Percentiles rank a stretch among this genome's conserved stretches.
These are phyloP conservation scores for Entomortierella beljakovae DNA, from an alignment of 192 early-diverging fungal genomes.

Conservation along the genomic window DNA sequence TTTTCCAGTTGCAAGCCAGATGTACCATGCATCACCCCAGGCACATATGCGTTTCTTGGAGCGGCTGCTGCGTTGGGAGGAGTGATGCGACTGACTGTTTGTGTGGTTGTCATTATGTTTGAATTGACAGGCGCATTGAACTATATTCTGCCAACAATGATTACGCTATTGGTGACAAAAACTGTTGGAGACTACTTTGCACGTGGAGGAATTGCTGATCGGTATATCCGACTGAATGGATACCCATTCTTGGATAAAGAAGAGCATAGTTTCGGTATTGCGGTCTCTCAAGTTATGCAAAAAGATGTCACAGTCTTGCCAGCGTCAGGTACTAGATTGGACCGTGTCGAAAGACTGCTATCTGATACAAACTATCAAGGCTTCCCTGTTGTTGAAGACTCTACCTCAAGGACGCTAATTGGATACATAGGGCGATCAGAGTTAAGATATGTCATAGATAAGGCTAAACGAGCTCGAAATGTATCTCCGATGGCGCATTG, in stretches of 20 bases:
- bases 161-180: constrained; percentile 82
- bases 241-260: constrained; percentile 83
- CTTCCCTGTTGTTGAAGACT: constrained; percentile 81
- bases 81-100: constrained; percentile 65
- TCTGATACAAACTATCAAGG: constrained; percentile 68
- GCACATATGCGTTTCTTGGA: constrained; percentile 95
- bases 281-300: constrained; percentile 69
- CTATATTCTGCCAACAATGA: constrained; percentile 85
- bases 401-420: constrained; percentile 66
- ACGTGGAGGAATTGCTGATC: constrained; percentile 82
- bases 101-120: constrained; percentile 98
- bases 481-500: constrained; percentile 61
- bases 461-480: constrained; percentile 58
- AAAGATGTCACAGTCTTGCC: constrained; percentile 69
- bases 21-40: constrained; percentile 90
- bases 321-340: constrained; percentile 61
- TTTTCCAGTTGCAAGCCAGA: constrained; percentile 85
- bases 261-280: constrained; percentile 68
- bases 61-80: constrained; percentile 86
- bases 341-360: constrained; percentile 60
- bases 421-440: constrained; percentile 79
- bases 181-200: constrained; percentile 80
- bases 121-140: constrained; percentile 96
- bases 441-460: constrained; percentile 68
- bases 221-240: constrained; percentile 81